These are phyloP conservation scores for Cyclotella distinguenda DNA, from an alignment of 108 stramenopile genomes.

Conservation along the genomic window DNA sequence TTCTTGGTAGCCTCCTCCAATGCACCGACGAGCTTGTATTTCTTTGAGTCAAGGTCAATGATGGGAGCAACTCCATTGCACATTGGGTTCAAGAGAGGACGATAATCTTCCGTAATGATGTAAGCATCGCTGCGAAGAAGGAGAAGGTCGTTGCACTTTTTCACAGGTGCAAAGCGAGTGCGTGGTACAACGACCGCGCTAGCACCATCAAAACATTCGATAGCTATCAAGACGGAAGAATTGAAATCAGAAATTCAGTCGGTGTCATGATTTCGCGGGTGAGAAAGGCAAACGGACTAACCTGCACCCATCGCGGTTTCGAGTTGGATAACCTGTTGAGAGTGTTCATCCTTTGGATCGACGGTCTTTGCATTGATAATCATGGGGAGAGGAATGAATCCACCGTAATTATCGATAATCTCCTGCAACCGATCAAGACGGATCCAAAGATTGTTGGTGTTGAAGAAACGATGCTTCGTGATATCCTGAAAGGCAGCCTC, in stretches of 20 bases:
- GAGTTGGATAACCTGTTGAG: constrained; percentile 92
- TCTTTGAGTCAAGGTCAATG: constrained; percentile 91
- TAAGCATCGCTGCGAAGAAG: constrained; percentile 97
- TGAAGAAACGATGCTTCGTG: constrained; percentile 95
- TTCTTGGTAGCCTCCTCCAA: constrained; percentile 87
- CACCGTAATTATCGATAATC: constrained; percentile 88
- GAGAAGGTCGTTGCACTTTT: constrained; percentile 98
- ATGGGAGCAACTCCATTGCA: constrained; percentile 85
- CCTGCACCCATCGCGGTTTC: constrained; percentile 98
- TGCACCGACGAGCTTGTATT: constrained; percentile 93
- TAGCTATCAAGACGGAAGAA: constrained; percentile 48
- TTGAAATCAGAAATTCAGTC: neutral
- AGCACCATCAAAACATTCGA: constrained; percentile 96
- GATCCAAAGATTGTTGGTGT: constrained; percentile 99
- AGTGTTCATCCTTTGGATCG: constrained; percentile 95
- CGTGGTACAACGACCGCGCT: constrained; percentile 94
- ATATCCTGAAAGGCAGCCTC: constrained; percentile 95
- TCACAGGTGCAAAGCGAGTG: constrained; percentile 98
- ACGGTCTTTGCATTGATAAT: constrained; percentile 98
- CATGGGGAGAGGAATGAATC: constrained; percentile 97
- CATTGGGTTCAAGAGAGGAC: constrained; percentile 87
- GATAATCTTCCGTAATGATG: constrained; percentile 78
- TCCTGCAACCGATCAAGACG: constrained; percentile 95
- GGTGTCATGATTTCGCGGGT: neutral
- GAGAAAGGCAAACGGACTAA: neutral